Evolutionary conservation across 495 filamentous ascomycete genomes (phyloP).

Genomic region (Beverwykella pulmonaria): DNA sequence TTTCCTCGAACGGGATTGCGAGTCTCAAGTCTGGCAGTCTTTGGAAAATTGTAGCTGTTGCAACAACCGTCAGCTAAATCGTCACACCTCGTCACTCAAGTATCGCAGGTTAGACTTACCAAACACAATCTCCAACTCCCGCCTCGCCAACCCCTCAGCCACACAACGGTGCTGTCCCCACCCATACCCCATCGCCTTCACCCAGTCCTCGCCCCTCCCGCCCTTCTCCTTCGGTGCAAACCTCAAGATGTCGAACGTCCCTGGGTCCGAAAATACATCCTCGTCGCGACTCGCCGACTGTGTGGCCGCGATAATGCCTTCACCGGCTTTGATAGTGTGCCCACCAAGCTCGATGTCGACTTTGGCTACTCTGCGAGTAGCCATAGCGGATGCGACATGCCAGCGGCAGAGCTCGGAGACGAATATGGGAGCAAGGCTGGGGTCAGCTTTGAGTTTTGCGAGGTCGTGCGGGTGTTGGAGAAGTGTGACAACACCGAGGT

Average conservation of each 20-base stretch:
- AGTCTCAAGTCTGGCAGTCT: slow-evolving; percentile 46
- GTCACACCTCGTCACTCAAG: not conserved
- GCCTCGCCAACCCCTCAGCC: slow-evolving; percentile 49
- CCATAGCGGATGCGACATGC: slow-evolving; percentile 50
- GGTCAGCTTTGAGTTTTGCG: slow-evolving; percentile 46
- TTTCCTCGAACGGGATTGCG: slow-evolving; percentile 43
- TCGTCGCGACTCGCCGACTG: slow-evolving; percentile 54
- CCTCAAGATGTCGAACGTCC: slow-evolving; percentile 48
- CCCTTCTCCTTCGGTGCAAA: slow-evolving; percentile 18
- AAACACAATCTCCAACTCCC: slow-evolving; percentile 48
- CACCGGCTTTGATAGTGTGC: slow-evolving; percentile 44
- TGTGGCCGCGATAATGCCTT: slow-evolving; percentile 54
- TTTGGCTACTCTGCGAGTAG: slow-evolving; percentile 49
- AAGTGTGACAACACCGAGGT: slow-evolving; percentile 39
- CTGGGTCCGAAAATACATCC: slow-evolving; percentile 47
- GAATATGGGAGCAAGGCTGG: slow-evolving; percentile 41
- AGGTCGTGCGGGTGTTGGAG: slow-evolving; percentile 40
- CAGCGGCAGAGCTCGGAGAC: slow-evolving; percentile 54
- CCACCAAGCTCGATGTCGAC: slow-evolving; percentile 51
- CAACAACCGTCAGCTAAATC: not conserved
- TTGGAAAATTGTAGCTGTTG: slow-evolving; percentile 10
- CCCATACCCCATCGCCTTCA: slow-evolving; percentile 51
- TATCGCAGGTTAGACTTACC: slow-evolving; percentile 37
- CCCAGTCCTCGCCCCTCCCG: slow-evolving; percentile 35
- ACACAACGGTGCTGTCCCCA: slow-evolving; percentile 52